A percentile compares a stretch with the other conserved stretches of the same genome.
phyloP scores from a whole-genome alignment of 2,329 filamentous ascomycete species.

The Cytospora piceae region DNA sequence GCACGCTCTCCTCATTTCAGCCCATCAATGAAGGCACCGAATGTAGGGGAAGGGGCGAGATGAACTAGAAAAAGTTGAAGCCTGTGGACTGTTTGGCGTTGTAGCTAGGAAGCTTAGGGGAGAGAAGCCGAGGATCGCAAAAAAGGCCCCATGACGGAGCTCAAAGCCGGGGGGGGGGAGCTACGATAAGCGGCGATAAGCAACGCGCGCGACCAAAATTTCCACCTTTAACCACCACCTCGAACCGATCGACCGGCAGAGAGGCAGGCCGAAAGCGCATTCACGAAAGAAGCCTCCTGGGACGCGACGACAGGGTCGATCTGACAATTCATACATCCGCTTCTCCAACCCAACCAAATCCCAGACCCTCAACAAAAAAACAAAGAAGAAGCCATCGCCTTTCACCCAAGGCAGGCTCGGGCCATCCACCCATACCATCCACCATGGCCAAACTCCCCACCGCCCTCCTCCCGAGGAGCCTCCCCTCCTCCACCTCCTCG shows the following conservation, averaged over 20 bases:
- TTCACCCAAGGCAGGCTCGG: background rate
- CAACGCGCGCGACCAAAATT: conserved; percentile 21
- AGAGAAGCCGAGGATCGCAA: background rate
- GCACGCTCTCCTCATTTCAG: conserved; percentile 40
- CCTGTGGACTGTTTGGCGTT: background rate
- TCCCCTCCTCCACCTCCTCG: conserved; percentile 33
- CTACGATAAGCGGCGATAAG: conserved; percentile 31
- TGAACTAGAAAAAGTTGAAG: background rate
- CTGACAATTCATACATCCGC: background rate
- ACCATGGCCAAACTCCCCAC: conserved; percentile 41
- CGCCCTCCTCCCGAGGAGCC: conserved; percentile 38
- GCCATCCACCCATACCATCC: conserved; percentile 10
- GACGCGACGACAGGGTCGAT: background rate
- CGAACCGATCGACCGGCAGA: background rate
- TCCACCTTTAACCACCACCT: conserved; percentile 8
- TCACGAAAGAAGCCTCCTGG: background rate
- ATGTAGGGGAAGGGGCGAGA: conserved; percentile 1
- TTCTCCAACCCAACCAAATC: background rate
- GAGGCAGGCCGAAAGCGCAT: background rate
- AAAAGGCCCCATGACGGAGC: conserved; percentile 11
- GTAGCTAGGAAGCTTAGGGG: background rate
- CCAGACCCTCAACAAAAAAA: background rate
- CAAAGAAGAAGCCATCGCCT: background rate
- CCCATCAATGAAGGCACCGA: conserved; percentile 32
- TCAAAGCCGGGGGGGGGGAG: conserved; percentile 2